Conservation (phyloP, 2,329 filamentous ascomycete genomes). For the Cladophialophora chaetospira region DNA sequence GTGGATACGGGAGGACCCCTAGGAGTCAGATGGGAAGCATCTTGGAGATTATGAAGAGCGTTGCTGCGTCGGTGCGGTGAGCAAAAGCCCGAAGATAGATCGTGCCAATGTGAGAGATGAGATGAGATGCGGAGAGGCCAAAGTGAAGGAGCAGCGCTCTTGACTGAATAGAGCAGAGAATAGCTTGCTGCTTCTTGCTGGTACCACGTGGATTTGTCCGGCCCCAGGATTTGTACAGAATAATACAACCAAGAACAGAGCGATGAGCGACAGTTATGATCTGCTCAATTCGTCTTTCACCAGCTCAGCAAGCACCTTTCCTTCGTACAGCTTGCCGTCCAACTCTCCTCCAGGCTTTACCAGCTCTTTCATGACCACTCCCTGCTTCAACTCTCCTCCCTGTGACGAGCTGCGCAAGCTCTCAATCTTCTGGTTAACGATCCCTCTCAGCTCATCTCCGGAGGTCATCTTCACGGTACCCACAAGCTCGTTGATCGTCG, state of each 20-base stretch:
- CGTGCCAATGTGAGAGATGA: background rate
- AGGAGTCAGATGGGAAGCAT: slow-evolving; percentile 30
- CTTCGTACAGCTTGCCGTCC: slow-evolving; percentile 48
- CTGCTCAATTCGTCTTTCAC: slow-evolving; percentile 38
- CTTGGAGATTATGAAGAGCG: slow-evolving; percentile 17
- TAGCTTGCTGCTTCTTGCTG: background rate
- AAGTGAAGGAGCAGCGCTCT: background rate
- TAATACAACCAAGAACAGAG: too few relatives aligned
- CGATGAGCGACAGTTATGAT: slow-evolving; percentile 14
- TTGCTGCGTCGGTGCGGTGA: background rate
- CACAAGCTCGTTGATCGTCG: slow-evolving; percentile 49
- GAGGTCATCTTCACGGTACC: slow-evolving; percentile 45
- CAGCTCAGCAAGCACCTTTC: slow-evolving; percentile 44
- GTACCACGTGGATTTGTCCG: too few relatives aligned
- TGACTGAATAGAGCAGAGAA: background rate
- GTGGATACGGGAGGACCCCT: slow-evolving; percentile 33
- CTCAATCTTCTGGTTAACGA: slow-evolving; percentile 41
- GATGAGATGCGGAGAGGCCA: background rate
- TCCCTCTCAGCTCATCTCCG: slow-evolving; percentile 43
- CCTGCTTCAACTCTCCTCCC: slow-evolving; percentile 40
- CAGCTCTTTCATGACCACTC: slow-evolving; percentile 46
- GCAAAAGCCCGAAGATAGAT: background rate
- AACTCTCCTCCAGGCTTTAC: slow-evolving; percentile 45
- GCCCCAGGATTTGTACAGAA: slow-evolving; percentile 13
- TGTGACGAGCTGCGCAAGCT: slow-evolving; percentile 35